These are phyloP conservation scores for Irpex lacteus DNA, from an alignment of 1,284 basidiomycete species.

Conservation along the genomic window DNA sequence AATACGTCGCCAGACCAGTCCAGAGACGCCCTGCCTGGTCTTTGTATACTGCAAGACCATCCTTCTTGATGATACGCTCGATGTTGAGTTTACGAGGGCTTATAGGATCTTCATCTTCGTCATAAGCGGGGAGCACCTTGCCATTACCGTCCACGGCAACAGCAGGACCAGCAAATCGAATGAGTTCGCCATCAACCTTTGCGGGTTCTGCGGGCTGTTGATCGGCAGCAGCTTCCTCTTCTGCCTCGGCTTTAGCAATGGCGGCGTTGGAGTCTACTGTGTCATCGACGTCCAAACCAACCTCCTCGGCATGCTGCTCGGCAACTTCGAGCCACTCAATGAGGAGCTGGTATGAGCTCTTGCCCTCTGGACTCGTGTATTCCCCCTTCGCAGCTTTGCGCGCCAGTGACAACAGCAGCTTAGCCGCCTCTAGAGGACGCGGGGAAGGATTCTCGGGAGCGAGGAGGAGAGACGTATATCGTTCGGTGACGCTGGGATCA, in stretches of 20 bases:
- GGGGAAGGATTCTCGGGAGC: constrained; percentile 61
- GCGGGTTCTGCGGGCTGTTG: constrained; percentile 30
- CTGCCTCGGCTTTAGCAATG: constrained; percentile 34
- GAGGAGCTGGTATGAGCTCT: constrained; percentile 94
- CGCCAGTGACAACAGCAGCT: constrained; percentile 82
- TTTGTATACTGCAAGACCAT: constrained; percentile 87
- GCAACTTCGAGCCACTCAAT: constrained; percentile 92
- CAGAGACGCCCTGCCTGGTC: constrained; percentile 96
- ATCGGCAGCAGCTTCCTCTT: constrained; percentile 26
- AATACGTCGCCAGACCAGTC: constrained; percentile 97
- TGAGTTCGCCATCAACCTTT: constrained; percentile 59
- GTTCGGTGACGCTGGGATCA: constrained; percentile 84
- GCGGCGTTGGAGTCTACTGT: constrained; percentile 51
- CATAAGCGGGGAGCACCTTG: constrained; percentile 51
- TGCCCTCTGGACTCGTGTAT: constrained; percentile 88
- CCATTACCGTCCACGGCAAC: constrained; percentile 50
- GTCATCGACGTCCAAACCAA: constrained; percentile 86
- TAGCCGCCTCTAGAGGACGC: constrained; percentile 92
- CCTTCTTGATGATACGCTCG: constrained; percentile 79
- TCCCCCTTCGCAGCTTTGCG: constrained; percentile 81
- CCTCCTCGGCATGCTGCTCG: constrained; percentile 89
- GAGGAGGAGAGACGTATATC: constrained; percentile 79
- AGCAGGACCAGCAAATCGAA: constrained; percentile 74
- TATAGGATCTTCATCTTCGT: constrained; percentile 82
- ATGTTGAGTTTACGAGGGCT: constrained; percentile 80